These are phyloP conservation scores for Platismatia glauca DNA, from an alignment of 495 filamentous ascomycete genomes.

Conservation along the genomic window DNA sequence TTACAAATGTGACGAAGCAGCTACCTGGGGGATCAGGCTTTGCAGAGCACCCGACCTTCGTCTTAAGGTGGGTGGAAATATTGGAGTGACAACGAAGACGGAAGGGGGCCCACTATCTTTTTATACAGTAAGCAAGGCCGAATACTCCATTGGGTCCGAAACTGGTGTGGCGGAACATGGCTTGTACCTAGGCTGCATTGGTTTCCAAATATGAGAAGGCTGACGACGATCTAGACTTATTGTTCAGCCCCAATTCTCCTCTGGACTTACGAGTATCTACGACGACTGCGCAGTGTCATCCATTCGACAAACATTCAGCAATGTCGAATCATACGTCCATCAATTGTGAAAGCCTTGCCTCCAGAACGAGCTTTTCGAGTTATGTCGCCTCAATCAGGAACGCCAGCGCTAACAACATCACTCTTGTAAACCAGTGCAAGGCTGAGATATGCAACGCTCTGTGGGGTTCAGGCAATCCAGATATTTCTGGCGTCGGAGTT, in stretches of 20 bases:
- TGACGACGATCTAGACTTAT: not conserved
- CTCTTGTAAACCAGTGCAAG: conserved; percentile 18
- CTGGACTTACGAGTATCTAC: not conserved
- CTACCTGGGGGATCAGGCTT: not conserved
- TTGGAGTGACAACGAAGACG: not conserved
- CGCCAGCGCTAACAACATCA: conserved; percentile 12
- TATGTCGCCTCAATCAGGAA: conserved; percentile 22
- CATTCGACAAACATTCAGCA: not conserved
- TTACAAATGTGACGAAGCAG: not conserved
- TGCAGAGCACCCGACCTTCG: not conserved
- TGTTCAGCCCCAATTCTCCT: not conserved
- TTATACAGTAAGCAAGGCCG: not conserved
- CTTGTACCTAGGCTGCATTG: not conserved
- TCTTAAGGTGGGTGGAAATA: not conserved
- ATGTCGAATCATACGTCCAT: conserved; percentile 11
- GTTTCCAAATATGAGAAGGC: not conserved
- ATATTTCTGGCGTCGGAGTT: conserved; percentile 27
- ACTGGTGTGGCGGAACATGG: not conserved
- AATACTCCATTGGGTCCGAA: not conserved
- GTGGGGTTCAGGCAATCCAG: conserved; percentile 26
- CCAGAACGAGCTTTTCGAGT: conserved; percentile 12
- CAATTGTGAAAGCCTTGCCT: conserved; percentile 16
- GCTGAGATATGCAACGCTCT: conserved; percentile 24
- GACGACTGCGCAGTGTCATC: not conserved
- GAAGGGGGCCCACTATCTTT: not conserved